phyloP scores from a whole-genome alignment of 352 stramenopile genomes.

The Globisporangium camurandrum region DNA sequence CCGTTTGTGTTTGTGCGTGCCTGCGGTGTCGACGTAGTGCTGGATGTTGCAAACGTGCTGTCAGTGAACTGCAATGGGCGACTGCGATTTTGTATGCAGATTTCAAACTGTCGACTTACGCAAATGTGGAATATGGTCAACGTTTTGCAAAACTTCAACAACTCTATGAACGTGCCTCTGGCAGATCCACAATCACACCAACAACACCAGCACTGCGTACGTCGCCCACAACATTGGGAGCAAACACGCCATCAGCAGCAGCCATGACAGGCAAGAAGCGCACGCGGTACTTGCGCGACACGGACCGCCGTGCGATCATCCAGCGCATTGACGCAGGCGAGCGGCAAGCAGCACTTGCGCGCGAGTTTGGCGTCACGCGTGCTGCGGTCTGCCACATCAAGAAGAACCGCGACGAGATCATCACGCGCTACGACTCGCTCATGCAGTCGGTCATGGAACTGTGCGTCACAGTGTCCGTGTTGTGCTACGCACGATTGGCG shows the following conservation, averaged over 20 bases:
- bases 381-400: slow-evolving; percentile 76
- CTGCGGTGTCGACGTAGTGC: too few species aligned
- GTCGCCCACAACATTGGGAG: not conserved
- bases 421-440: slow-evolving; percentile 55
- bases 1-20: too few species aligned
- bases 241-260: not conserved
- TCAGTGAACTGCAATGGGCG: too few species aligned
- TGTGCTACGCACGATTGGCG: too few species aligned
- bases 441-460: slow-evolving; percentile 46
- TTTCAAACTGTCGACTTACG: too few species aligned
- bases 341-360: slow-evolving; percentile 47
- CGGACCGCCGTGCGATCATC: slow-evolving; percentile 57
- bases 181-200: not conserved
- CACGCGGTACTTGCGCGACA: slow-evolving; percentile 45
- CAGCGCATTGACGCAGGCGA: slow-evolving; percentile 58
- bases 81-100: too few species aligned
- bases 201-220: not conserved
- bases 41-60: too few species aligned
- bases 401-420: slow-evolving; percentile 65
- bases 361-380: slow-evolving; percentile 61
- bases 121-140: too few species aligned
- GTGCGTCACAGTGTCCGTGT: slow-evolving; percentile 16
- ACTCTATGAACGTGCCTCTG: too few species aligned
- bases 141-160: too few species aligned
- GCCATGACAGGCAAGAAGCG: slow-evolving; percentile 20